A percentile compares a stretch with the other conserved stretches of the same genome.
phyloP scores from a whole-genome alignment of 257 asterid genomes.

The Gynochthodes officinalis region DNA sequence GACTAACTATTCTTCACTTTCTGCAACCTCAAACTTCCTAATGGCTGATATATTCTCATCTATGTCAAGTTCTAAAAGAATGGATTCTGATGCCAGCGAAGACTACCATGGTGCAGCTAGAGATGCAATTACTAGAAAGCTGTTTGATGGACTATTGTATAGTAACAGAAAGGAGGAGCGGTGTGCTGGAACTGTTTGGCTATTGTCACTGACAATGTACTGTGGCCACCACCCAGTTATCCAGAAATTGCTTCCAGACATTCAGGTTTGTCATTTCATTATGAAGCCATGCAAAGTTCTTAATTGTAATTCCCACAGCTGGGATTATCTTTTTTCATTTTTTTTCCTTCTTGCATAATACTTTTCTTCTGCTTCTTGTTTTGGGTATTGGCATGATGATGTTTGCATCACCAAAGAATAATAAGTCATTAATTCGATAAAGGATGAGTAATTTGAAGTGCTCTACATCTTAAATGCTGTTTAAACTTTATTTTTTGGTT shows the following conservation, averaged over 20 bases:
- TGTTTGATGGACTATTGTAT: constrained; percentile 81
- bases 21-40: constrained; percentile 82
- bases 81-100: constrained; percentile 52
- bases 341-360: not conserved
- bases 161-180: constrained; percentile 97
- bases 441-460: not conserved
- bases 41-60: constrained; percentile 77
- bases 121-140: constrained; percentile 80
- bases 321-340: not conserved
- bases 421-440: not conserved
- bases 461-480: not conserved
- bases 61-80: constrained; percentile 33
- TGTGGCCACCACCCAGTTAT: constrained; percentile 77
- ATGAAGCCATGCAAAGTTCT: not conserved
- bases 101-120: constrained; percentile 63
- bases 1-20: constrained; percentile 89
- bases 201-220: constrained; percentile 80
- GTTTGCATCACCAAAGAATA: not conserved
- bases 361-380: not conserved
- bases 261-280: constrained; percentile 63
- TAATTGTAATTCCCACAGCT: not conserved
- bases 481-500: not conserved
- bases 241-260: constrained; percentile 92
- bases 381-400: not conserved
- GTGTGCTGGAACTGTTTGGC: constrained; percentile 99